Conservation (phyloP, 371 early-diverging fungal species). For the Zychaea mexicana region DNA sequence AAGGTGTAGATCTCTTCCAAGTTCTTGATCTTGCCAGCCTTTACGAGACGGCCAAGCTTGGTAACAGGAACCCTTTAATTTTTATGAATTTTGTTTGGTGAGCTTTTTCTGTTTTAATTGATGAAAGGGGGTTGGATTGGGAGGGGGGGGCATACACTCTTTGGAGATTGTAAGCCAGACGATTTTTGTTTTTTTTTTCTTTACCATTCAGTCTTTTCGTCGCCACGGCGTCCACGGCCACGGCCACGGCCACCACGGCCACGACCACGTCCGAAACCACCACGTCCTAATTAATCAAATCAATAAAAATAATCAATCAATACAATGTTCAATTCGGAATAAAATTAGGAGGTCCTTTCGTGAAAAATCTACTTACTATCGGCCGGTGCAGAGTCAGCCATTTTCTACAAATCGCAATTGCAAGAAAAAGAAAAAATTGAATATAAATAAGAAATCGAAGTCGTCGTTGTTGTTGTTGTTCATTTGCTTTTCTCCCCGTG, state of each 20-base stretch:
- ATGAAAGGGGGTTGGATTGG: too few species aligned
- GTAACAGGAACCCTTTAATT: constrained; percentile 80
- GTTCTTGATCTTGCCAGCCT: constrained; percentile 84
- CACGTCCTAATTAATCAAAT: constrained; percentile 43
- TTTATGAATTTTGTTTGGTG: background rate
- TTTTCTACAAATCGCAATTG: constrained; percentile 27
- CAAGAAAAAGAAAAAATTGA: background rate
- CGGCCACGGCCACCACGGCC: constrained; percentile 80
- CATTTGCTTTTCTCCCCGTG: background rate
- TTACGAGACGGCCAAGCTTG: constrained; percentile 95
- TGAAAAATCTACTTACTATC: constrained; percentile 49
- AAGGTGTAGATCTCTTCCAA: constrained; percentile 93
- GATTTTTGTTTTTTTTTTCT: background rate
- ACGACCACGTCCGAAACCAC: constrained; percentile 81
- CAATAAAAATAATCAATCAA: background rate
- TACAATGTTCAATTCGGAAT: background rate
- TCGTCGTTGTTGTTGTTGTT: background rate
- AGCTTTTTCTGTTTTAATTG: too few species aligned
- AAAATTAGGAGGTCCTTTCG: background rate
- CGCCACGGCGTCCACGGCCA: constrained; percentile 75
- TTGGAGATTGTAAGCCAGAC: too few species aligned
- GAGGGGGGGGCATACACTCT: too few species aligned
- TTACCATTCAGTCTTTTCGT: constrained; percentile 81
- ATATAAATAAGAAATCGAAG: background rate
- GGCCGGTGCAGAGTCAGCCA: constrained; percentile 67